phyloP scores from a whole-genome alignment of 306 rosid genomes.

The Amphicarpaea edgeworthii region DNA sequence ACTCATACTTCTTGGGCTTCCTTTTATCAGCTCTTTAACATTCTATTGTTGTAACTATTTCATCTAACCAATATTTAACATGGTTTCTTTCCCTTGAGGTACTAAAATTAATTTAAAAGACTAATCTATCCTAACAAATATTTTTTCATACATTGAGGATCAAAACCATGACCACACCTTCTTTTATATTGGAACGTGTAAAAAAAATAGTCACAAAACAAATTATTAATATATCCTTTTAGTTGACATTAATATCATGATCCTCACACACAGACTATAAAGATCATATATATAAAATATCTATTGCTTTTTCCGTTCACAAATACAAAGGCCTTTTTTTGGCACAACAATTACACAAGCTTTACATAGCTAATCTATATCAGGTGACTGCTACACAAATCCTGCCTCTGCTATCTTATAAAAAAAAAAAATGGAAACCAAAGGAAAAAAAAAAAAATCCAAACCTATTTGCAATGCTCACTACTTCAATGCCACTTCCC shows the following conservation, averaged over 20 bases:
- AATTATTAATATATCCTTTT: background rate
- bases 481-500: slow-evolving; percentile 43
- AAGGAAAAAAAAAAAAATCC: background rate
- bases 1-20: background rate
- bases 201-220: background rate
- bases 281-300: background rate
- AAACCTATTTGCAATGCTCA: slow-evolving; percentile 31
- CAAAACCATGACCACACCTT: background rate
- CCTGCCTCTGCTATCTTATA: slow-evolving; percentile 18
- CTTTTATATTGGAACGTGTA: background rate
- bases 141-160: background rate
- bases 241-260: background rate
- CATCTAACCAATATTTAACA: background rate
- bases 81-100: background rate
- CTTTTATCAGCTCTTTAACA: background rate
- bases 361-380: slow-evolving; percentile 51
- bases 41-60: background rate
- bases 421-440: background rate
- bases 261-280: background rate
- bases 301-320: slow-evolving; percentile 25
- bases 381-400: slow-evolving; percentile 34
- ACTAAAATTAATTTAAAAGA: background rate
- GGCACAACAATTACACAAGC: slow-evolving; percentile 33
- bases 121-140: background rate
- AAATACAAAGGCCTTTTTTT: slow-evolving; percentile 3